Base-by-base conservation (phyloP, 2,329 filamentous ascomycete species). In the Paracorniculantispora psalliotae region DNA sequence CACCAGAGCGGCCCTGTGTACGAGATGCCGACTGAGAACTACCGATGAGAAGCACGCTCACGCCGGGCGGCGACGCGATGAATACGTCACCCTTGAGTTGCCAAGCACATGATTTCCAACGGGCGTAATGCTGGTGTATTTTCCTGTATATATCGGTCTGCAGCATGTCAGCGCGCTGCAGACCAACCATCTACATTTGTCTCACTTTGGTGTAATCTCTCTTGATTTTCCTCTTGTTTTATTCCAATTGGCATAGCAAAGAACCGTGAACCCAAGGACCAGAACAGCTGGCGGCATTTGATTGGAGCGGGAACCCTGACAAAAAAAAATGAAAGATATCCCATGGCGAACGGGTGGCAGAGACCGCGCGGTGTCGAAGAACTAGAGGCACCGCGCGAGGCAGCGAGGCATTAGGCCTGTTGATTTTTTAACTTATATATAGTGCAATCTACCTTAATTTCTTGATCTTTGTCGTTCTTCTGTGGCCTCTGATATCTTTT, bases 11-110 rank as follows among this genome's bases (percentile, higher is more conserved):
- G 70, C 1, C 71, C 72, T 1, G 73, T 77, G 5, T 77, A 74
- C 59, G 75, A 77, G 68, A 77, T 77, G 75, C 72, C 75, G 3
- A 64, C 71, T 13, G 69, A 76, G 63, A 62, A 59, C 30, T 77
- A 75, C 62, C 68, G 68, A 59, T 77, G 68, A 66, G 64, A 19
- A 37, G 21, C 41, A 35, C 17, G 41, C 43, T n/a, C 13, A 26
- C n/a, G 30, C 37, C 17, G 43, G 28, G 43, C 26, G 46, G 37
- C 55, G 25, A 49, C 13, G 55, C 25, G 25, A 57, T 41, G 46
- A 44, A 50, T 50, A 50, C 41, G 37, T 46, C 19, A 15, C 55
- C 15, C 46, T 30, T 33, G 35, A 50, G 46, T 46, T 19, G 47
- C 55, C n/a, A 28, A 57, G 46, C 55, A 57, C 6, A 39, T 25